phyloP scores from a whole-genome alignment of 148 eudicot genomes.

The Cornus controversa region DNA sequence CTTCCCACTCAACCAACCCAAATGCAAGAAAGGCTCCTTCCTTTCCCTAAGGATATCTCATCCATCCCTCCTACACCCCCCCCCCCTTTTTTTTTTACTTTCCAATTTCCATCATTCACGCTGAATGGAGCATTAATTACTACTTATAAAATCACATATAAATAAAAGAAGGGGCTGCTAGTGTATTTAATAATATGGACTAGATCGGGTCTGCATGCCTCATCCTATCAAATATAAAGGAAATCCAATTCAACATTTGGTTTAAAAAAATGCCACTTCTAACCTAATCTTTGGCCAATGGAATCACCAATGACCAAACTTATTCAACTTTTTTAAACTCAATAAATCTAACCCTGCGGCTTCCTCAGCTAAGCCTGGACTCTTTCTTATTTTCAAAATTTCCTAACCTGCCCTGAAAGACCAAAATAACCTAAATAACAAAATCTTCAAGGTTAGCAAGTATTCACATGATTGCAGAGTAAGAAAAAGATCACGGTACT shows the following conservation, averaged over 20 bases:
- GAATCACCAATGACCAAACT: background rate
- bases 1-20: too few species aligned
- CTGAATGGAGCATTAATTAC: too few species aligned
- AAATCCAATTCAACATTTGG: background rate
- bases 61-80: too few species aligned
- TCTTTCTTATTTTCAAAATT: background rate
- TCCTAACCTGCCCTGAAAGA: background rate
- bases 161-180: background rate
- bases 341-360: background rate
- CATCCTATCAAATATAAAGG: background rate
- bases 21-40: too few species aligned
- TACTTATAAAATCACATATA: background rate
- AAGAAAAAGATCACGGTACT: background rate
- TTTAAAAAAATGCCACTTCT: background rate
- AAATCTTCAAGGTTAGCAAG: background rate
- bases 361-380: background rate
- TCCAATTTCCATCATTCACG: too few species aligned
- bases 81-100: too few species aligned
- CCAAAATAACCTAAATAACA: background rate
- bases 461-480: background rate
- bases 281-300: slow-evolving; percentile 4
- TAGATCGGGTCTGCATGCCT: background rate
- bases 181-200: background rate
- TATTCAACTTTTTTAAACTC: background rate
- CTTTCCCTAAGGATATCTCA: too few species aligned